Base-by-base conservation (phyloP, 257 asterid species). In the Cordia subcordata region DNA sequence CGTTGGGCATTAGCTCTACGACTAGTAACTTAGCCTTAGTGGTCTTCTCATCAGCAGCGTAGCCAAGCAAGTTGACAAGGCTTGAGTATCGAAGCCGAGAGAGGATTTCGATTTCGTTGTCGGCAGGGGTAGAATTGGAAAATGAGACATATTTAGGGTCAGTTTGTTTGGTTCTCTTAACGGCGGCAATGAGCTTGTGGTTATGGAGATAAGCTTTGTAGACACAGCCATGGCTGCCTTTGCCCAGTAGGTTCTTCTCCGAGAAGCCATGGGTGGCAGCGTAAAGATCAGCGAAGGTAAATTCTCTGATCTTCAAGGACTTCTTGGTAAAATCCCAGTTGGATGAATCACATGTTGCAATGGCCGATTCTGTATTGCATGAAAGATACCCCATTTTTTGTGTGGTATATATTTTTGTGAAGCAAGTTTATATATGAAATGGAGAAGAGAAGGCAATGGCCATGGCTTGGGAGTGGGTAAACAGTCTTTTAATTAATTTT, bases 1-100 rank as follows among this genome's bases (percentile, higher is more conserved):
- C 96, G 40, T 87, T 72, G 1, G 91, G 90, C 97, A 90, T 90
- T 72, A 78, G 82, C 81, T 87, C 95, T 0, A 90, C 97, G 0
- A 90, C 89, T 67, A 87, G 69, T 21, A 87, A 8, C 65, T 75
- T 87, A 18, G 73, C 72, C 10, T 65, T 78, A 13, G 65, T 57
- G 15, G 75, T 49, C 27, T 78, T 14, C 3, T 47, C 20, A 19
- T 52, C 90, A 3, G 51, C 20, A 5, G 84, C 82, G 46, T 72
- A 82, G 1, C 98, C 97, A 3, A 87, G 60, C 17, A 90, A 70
- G 45, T 90, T 90, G 20, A 90, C 98, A 0, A 90, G 69, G 19
- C 95, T 71, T 19, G 84, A 77, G 60, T 85, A 83, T 17, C 69
- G 69, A 9, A 87, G 71, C 18, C 81, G 70, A 17, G 98, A 85